These are phyloP conservation scores for Moesziomyces globuligerus DNA, from an alignment of 1,284 basidiomycete species.

Conservation along the genomic window DNA sequence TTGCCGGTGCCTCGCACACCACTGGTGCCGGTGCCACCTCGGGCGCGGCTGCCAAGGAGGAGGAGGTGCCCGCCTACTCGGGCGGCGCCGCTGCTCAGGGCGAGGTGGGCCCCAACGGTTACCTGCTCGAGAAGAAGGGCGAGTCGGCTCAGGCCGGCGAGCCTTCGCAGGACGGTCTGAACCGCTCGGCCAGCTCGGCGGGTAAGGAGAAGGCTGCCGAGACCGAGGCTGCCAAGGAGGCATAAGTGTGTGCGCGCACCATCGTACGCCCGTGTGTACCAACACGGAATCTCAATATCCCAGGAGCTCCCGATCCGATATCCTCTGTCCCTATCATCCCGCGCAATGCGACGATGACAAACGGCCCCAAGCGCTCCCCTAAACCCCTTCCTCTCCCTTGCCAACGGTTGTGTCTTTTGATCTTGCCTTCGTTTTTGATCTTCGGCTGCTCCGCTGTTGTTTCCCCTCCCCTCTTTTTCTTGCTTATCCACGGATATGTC, in stretches of 20 bases:
- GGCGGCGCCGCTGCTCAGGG: slow-evolving; percentile 38
- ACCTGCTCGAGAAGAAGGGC: slow-evolving; percentile 72
- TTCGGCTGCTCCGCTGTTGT: slow-evolving; percentile 41
- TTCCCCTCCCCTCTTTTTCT: background rate
- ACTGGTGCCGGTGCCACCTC: slow-evolving; percentile 44
- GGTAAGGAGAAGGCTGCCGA: slow-evolving; percentile 55
- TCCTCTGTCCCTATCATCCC: background rate
- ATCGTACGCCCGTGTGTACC: slow-evolving; percentile 6
- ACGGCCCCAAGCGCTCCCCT: too few species aligned
- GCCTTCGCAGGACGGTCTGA: slow-evolving; percentile 56
- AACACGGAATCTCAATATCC: slow-evolving; percentile 36
- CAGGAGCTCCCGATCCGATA: slow-evolving; percentile 44
- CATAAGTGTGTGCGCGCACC: slow-evolving; percentile 12
- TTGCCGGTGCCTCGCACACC: slow-evolving; percentile 53
- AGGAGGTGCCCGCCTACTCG: slow-evolving; percentile 67
- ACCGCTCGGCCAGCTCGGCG: slow-evolving; percentile 43
- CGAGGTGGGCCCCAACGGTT: slow-evolving; percentile 74
- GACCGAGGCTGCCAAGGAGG: slow-evolving; percentile 42
- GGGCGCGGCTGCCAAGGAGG: slow-evolving; percentile 57
- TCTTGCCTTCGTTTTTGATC: slow-evolving; percentile 3
- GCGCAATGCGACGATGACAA: too few species aligned
- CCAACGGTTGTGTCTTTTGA: slow-evolving; percentile 6
- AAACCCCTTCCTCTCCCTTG: too few species aligned
- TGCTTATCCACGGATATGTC: too few species aligned
- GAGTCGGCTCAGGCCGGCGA: slow-evolving; percentile 50